Evolutionary conservation across 345 rosid genomes (phyloP).

Genomic region (Erysimum cheiranthoides): DNA sequence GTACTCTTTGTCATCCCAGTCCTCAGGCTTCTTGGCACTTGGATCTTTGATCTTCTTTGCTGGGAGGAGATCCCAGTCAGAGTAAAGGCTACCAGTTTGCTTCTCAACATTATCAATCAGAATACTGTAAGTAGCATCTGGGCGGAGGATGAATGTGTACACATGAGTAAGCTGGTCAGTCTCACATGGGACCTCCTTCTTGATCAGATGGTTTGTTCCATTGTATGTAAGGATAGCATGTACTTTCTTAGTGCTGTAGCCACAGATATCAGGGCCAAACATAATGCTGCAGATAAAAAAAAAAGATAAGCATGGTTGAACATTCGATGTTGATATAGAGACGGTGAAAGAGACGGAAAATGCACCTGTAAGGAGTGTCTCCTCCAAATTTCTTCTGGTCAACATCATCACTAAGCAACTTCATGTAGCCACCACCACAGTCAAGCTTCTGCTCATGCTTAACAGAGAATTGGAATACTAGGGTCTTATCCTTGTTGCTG

Average conservation of each 20-base stretch:
- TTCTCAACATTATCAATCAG: constrained; percentile 93
- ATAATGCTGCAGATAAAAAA: constrained; percentile 65
- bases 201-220: constrained; percentile 78
- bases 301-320: too few relatives aligned
- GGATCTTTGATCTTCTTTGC: constrained; percentile 93
- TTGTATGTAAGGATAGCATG: constrained; percentile 95
- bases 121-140: constrained; percentile 93
- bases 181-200: constrained; percentile 98
- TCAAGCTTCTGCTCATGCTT: constrained; percentile 99
- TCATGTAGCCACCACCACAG: constrained; percentile 99
- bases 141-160: constrained; percentile 85
- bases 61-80: constrained; percentile 96
- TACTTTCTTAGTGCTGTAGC: constrained; percentile 98
- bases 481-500: constrained; percentile 88
- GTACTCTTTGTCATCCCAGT: constrained; percentile 94
- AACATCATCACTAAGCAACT: constrained; percentile 83
- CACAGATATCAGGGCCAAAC: constrained; percentile 99
- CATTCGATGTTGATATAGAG: too few relatives aligned
- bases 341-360: neutral
- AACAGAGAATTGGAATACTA: constrained; percentile 96
- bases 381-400: constrained; percentile 99
- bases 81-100: constrained; percentile 86
- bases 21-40: constrained; percentile 98
- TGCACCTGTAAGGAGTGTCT: constrained; percentile 89
- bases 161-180: constrained; percentile 98